A percentile compares a stretch with the other conserved stretches of the same genome.
phyloP scores from a whole-genome alignment of 306 rosid genomes.

The Mucuna pruriens region DNA sequence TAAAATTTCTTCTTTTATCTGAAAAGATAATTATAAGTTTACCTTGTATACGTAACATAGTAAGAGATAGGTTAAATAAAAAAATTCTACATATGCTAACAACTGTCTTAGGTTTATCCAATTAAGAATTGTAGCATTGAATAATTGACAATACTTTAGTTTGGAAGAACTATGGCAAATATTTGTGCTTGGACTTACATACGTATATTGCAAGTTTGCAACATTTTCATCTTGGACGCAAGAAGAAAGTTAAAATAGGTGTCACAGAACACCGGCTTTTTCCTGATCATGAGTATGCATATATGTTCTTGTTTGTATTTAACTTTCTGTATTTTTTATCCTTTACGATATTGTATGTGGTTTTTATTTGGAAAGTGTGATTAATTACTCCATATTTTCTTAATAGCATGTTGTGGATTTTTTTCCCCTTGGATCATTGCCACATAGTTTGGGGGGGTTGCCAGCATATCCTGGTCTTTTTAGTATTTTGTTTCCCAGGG shows the following conservation, averaged over 20 bases:
- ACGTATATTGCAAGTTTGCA: background rate
- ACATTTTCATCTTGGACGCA: conserved; percentile 1
- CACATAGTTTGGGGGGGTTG: conserved; percentile 7
- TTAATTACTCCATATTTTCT: conserved; percentile 32
- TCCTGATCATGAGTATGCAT: conserved; percentile 3
- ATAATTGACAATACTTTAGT: conserved; percentile 13
- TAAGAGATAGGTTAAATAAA: background rate
- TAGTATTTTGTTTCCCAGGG: conserved; percentile 43
- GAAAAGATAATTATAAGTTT: background rate
- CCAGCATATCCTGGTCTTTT: conserved; percentile 29
- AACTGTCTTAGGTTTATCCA: background rate
- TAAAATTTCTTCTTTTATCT: background rate
- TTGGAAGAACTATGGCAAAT: background rate
- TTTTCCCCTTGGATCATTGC: background rate
- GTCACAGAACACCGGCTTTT: background rate
- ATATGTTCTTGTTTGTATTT: conserved; percentile 18
- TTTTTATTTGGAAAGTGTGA: conserved; percentile 17
- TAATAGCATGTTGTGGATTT: background rate
- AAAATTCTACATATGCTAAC: background rate
- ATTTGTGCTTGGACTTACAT: conserved; percentile 18
- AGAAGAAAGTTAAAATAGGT: conserved; percentile 25
- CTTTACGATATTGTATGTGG: background rate
- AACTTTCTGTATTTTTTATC: background rate
- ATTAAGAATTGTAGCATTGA: conserved; percentile 4
- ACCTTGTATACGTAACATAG: background rate